These are phyloP conservation scores for Naematelia encephala DNA, from an alignment of 768 basidiomycete species.

Conservation along the genomic window DNA sequence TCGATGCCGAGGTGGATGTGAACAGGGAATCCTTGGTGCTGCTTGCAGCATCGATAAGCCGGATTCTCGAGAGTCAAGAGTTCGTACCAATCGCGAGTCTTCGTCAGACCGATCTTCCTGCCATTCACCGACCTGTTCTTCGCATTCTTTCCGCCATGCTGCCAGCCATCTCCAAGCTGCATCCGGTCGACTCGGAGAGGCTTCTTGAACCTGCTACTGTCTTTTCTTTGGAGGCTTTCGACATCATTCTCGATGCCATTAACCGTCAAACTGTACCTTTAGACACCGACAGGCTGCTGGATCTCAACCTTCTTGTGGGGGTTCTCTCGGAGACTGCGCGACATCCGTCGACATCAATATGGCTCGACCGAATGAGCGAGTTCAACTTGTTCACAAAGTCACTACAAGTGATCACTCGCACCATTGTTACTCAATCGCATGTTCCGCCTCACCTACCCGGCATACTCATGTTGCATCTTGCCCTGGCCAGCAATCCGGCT, in stretches of 20 bases:
- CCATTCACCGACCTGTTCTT: conserved; percentile 76
- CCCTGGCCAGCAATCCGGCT: conserved; percentile 68
- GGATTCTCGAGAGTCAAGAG: conserved; percentile 67
- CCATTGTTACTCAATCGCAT: conserved; percentile 51
- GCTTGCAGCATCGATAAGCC: conserved; percentile 62
- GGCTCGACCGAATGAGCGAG: conserved; percentile 78
- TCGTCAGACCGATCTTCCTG: conserved; percentile 61
- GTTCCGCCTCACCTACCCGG: conserved; percentile 70
- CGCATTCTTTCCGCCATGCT: conserved; percentile 79
- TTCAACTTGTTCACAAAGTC: conserved; percentile 72
- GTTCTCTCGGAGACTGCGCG: conserved; percentile 30
- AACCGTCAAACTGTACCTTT: conserved; percentile 9
- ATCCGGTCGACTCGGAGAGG: conserved; percentile 57
- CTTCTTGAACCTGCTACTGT: conserved; percentile 59
- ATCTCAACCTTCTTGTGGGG: conserved; percentile 31
- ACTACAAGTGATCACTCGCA: conserved; percentile 65
- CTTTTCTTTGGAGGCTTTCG: conserved; percentile 57
- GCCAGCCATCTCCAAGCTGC: conserved; percentile 38
- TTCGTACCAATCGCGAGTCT: conserved; percentile 73
- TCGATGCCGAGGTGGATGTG: conserved; percentile 55
- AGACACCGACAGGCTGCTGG: conserved; percentile 6
- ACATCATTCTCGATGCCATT: conserved; percentile 30
- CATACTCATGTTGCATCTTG: conserved; percentile 80
- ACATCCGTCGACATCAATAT: conserved; percentile 53
- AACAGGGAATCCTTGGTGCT: conserved; percentile 62